Evolutionary conservation across 768 basidiomycete genomes (phyloP), one percentile per base, ranked within the genome.

Genomic region (Naganishia antarctica): DNA sequence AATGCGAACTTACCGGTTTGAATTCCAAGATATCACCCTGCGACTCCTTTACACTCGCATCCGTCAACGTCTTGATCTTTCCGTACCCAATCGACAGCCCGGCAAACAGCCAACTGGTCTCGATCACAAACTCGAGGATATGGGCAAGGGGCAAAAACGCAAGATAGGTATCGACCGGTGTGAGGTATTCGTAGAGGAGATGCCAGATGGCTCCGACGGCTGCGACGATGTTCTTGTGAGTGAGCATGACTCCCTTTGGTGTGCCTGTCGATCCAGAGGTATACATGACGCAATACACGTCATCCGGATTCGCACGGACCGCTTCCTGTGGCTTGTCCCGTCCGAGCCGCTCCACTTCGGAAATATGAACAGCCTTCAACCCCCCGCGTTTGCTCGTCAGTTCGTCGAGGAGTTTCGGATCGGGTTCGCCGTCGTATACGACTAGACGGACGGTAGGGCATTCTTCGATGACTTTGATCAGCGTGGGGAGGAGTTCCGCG

Each of bases 61-160:
- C 93, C 3, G 94, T 97, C 67, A 98, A 83, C 7, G 94, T 99
- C 85, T 96, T 97, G 76, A 93, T 86, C 53, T 87, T 86, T 13
- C 91, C 94, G 69, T 89, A 99, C 0, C 96, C 94, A 29, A 84
- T 83, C 28, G 85, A 86, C 80, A 93, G 81, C 66, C 92, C 90
- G 32, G 85, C 80, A 70, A 85, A 87, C 72, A 88, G 78, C 73
- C 91, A 82, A 63, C 81, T 79, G 48, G 89, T 80, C 81, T 99
- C 94, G 70, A 96, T 90, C 64, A 93, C 86, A 75, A 90, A 96
- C 79, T 98, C 94, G 66, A 99, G 81, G 68, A 98, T 92, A 76
- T 99, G 93, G 0, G 91, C 91, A 34, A 94, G 85, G 1, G 92
- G 93, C 3, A 97, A 84, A 80, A 91, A 96, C 1, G 92, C 94